Base-by-base conservation (phyloP, 176 grass and related monocot genomes). In the Phoenix roebelenii region DNA sequence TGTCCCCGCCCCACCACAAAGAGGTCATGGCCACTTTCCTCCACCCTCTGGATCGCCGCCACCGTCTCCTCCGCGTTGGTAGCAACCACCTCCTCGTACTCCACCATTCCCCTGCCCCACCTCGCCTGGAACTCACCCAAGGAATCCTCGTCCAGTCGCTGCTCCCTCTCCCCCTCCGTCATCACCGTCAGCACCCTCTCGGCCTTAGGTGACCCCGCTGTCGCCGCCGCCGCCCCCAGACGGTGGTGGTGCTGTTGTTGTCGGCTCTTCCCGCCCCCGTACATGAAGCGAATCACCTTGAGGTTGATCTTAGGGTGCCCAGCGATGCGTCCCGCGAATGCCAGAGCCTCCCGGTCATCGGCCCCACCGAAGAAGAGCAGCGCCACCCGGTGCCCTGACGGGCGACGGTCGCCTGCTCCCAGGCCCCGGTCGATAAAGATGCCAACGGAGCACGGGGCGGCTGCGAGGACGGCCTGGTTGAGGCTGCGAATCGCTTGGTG, bases 351-450 rank as follows among this genome's bases (percentile, higher is more conserved):
- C 35, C 86, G 80, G 68, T 96, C 86, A 66, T 96, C 91, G 22
- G 91, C 68, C 10, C 91, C 91, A 25, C 91, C 91, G 77, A 95
- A 95, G 72, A 95, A 95, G 67, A 95, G 72, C 52, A 95, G 71
- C 51, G 69, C 81, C 0, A 89, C 58, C 25, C 56, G 58, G 65
- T 79, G 69, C 68, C 61, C 78, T 66, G 64, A 30, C 65, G 75
- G 49, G 61, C 72, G 7, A 57, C 64, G 32, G 85, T 58, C 59
- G 10, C 60, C 64, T 49, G 79, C 62, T 71, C 86, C 84, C 23
- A 95, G 83, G 56, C 86, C 90, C 3, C 80, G 83, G 76, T 95
- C 86, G 7, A 95, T 64, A 24, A 95, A 78, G 59, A 95, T 80
- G 57, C 70, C 74, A 16, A 95, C 90, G n/a, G 83, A 95, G 77